A percentile compares a stretch with the other conserved stretches of the same genome.
Evolutionary conservation across 2,329 filamentous ascomycete species (phyloP).

Genomic region (Aspergillus fumigatus): DNA sequence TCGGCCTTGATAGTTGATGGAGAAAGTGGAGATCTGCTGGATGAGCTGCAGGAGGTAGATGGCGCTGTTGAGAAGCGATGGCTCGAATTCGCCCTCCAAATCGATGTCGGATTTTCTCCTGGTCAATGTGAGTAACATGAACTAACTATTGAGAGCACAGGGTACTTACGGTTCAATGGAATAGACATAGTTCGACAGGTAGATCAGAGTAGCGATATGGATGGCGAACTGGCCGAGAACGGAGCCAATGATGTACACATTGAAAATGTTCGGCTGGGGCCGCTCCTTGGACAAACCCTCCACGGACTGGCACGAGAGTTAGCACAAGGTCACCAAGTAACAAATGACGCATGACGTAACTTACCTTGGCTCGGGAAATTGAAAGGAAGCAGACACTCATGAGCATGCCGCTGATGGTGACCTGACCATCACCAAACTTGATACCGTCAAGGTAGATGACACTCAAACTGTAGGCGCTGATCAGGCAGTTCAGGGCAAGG

Average conservation of each 20-base stretch:
- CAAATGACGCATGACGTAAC: neutral
- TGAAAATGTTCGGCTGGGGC: conserved; percentile 98
- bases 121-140: conserved; percentile 29
- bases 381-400: conserved; percentile 99
- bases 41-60: conserved; percentile 97
- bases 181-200: conserved; percentile 86
- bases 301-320: conserved; percentile 57
- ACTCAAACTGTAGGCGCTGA: conserved; percentile 93
- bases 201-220: conserved; percentile 90
- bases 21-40: conserved; percentile 97
- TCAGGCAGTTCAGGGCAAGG: conserved; percentile 92
- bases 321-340: conserved; percentile 1
- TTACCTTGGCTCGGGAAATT: conserved; percentile 87
- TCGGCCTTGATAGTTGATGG: conserved; percentile 98
- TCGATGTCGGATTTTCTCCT: conserved; percentile 64
- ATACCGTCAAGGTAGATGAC: conserved; percentile 97
- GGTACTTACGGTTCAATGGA: conserved; percentile 71
- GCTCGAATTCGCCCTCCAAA: conserved; percentile 89
- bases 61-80: conserved; percentile 90
- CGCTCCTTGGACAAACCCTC: conserved; percentile 95
- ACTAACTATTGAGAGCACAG: neutral
- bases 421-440: conserved; percentile 97
- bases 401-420: conserved; percentile 98
- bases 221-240: conserved; percentile 96
- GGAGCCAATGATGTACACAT: conserved; percentile 96